Conservation (phyloP, 495 filamentous ascomycete species). For the Endocarpon pusillum region DNA sequence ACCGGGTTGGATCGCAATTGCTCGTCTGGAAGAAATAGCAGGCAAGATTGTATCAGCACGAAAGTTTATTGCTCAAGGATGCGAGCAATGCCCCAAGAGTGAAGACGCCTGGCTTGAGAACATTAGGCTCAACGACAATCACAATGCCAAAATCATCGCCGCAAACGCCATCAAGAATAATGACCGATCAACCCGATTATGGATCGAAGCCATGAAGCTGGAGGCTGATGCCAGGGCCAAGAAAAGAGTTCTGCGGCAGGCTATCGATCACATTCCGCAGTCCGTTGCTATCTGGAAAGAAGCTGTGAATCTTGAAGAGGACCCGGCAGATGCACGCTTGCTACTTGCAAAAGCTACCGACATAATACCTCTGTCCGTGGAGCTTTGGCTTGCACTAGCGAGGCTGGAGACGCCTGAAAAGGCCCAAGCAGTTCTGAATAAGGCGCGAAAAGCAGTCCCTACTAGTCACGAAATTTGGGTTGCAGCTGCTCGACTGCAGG, state of each 20-base stretch:
- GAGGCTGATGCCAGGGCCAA: slow-evolving; percentile 64
- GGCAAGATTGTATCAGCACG: slow-evolving; percentile 78
- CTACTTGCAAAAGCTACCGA: slow-evolving; percentile 86
- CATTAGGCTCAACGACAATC: slow-evolving; percentile 77
- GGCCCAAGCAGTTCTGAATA: slow-evolving; percentile 86
- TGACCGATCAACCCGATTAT: slow-evolving; percentile 70
- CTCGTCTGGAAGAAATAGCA: slow-evolving; percentile 80
- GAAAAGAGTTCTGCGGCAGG: slow-evolving; percentile 79
- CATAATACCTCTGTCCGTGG: slow-evolving; percentile 79
- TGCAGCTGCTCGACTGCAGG: slow-evolving; percentile 77
- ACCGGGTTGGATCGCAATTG: slow-evolving; percentile 91
- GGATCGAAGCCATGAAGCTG: slow-evolving; percentile 88
- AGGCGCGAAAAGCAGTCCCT: slow-evolving; percentile 80
- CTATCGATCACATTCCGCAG: slow-evolving; percentile 74
- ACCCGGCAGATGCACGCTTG: slow-evolving; percentile 67
- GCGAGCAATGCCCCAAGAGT: slow-evolving; percentile 78
- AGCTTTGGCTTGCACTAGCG: slow-evolving; percentile 87
- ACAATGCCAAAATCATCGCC: slow-evolving; percentile 92
- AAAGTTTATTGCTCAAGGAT: slow-evolving; percentile 69
- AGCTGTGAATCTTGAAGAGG: slow-evolving; percentile 88
- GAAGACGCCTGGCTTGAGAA: slow-evolving; percentile 93
- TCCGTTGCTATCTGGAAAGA: slow-evolving; percentile 94
- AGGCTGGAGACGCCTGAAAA: slow-evolving; percentile 77
- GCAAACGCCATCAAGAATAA: slow-evolving; percentile 84
- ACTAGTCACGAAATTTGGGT: slow-evolving; percentile 94